Conservation (phyloP, 2,329 filamentous ascomycete species). For the Aspergillus sojae region DNA sequence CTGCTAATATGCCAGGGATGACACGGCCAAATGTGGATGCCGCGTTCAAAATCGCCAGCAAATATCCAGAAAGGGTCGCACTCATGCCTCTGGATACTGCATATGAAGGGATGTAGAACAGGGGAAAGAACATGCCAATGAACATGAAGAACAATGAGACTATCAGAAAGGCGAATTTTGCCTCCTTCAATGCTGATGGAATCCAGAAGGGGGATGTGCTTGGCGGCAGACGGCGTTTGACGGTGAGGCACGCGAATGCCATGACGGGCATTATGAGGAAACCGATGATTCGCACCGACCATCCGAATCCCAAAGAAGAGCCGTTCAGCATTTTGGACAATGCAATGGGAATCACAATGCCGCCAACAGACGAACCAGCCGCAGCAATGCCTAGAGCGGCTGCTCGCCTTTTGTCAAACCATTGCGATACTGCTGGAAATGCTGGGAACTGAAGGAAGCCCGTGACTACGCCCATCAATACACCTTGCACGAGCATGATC, state of each 20-base stretch:
- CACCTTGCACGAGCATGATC: constrained; percentile 44
- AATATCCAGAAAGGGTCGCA: constrained; percentile 28
- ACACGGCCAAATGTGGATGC: constrained; percentile 38
- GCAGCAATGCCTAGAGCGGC: constrained; percentile 52
- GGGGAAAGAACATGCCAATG: constrained; percentile 31
- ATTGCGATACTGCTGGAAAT: constrained; percentile 50
- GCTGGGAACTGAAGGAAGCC: constrained; percentile 50
- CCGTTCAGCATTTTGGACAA: constrained; percentile 53
- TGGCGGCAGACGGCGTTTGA: constrained; percentile 22
- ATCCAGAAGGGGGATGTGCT: constrained; percentile 12
- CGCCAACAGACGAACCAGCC: constrained; percentile 55
- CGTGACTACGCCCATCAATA: constrained; percentile 29
- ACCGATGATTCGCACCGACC: constrained; percentile 56
- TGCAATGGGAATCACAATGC: constrained; percentile 54
- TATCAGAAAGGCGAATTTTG: constrained; percentile 39
- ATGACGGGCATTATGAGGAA: constrained; percentile 54
- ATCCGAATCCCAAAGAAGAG: constrained; percentile 51
- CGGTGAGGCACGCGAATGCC: constrained; percentile 39
- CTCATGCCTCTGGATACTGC: constrained; percentile 20
- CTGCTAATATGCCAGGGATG: constrained; percentile 36
- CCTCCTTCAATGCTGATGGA: constrained; percentile 37
- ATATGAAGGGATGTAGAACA: constrained; percentile 36
- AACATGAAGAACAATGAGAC: constrained; percentile 24
- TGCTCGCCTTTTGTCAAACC: constrained; percentile 52
- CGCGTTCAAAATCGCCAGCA: constrained; percentile 38